Conservation (phyloP, 2,329 filamentous ascomycete species). For the Exophiala bonariae region DNA sequence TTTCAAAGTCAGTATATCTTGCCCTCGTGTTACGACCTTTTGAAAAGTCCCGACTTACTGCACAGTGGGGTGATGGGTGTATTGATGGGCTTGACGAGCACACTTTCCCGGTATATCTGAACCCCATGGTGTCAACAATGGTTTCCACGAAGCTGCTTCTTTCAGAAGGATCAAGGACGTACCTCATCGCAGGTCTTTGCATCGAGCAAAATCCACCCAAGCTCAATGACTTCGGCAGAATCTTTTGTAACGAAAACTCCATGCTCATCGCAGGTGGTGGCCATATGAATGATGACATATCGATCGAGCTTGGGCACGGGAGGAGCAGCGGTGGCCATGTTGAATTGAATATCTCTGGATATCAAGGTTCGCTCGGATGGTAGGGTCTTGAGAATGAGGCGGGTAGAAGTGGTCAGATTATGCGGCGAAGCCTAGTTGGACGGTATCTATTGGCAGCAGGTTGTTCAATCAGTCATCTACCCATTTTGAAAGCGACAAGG, state of each 20-base stretch:
- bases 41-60: conserved; percentile 71
- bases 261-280: conserved; percentile 98
- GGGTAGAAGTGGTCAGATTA: conserved; percentile 24
- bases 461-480: no score
- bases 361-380: conserved; percentile 5
- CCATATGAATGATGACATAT: conserved; percentile 97
- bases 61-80: conserved; percentile 97
- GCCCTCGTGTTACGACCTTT: conserved; percentile 12
- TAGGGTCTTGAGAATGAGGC: conserved; percentile 20
- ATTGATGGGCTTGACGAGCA: conserved; percentile 97
- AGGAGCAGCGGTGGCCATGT: conserved; percentile 47
- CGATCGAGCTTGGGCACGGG: conserved; percentile 79
- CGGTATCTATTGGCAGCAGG: no score
- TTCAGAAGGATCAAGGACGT: conserved; percentile 41
- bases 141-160: conserved; percentile 15
- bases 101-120: conserved; percentile 90
- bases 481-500: no score
- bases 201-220: conserved; percentile 96
- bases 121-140: conserved; percentile 17
- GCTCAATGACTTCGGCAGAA: conserved; percentile 97
- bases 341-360: conserved; percentile 30
- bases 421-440: background rate
- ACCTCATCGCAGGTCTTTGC: conserved; percentile 92
- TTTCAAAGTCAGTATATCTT: conserved; percentile 22
- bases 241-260: conserved; percentile 99